Percentiles rank a stretch among this genome's conserved stretches.
phyloP scores from a whole-genome alignment of 78 protist species.

The Tieghemostelium lacteum region DNA sequence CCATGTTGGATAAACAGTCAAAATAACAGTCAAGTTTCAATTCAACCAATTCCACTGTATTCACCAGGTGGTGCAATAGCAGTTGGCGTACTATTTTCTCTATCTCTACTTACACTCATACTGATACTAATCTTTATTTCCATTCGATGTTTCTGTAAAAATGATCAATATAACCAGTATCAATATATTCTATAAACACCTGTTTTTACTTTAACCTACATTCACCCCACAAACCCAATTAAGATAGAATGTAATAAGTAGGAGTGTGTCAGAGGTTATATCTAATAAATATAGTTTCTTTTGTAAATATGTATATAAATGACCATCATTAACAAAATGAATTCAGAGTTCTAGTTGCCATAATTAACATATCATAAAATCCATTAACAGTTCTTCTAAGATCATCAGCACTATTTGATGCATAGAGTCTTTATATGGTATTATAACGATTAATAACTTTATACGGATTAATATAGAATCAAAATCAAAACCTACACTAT shows the following conservation, averaged over 20 bases:
- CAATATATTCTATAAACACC: no score
- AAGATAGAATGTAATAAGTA: no score
- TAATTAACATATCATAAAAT: conserved; percentile 62
- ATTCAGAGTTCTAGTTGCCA: conserved; percentile 63
- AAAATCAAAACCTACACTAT: conserved; percentile 10
- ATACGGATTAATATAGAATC: background rate
- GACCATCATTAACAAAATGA: conserved; percentile 4
- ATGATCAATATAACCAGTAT: no score
- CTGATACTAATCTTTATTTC: conserved; percentile 16
- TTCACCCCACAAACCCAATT: no score
- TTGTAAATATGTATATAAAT: background rate
- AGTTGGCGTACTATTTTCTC: conserved; percentile 3
- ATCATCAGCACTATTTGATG: conserved; percentile 69
- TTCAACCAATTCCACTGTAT: conserved; percentile 28
- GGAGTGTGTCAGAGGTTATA: no score
- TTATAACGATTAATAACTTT: background rate
- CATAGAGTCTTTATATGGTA: conserved; percentile 25
- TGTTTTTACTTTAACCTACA: no score
- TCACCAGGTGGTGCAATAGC: conserved; percentile 52
- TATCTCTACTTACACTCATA: conserved; percentile 11
- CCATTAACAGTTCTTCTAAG: conserved; percentile 62
- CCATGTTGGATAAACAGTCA: conserved; percentile 8
- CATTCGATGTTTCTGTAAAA: conserved; percentile 13
- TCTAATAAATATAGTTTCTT: no score
- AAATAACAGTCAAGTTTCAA: conserved; percentile 7